These are phyloP conservation scores for Pinus tabuliformis DNA, from an alignment of 75 land plant genomes.

Conservation along the genomic window DNA sequence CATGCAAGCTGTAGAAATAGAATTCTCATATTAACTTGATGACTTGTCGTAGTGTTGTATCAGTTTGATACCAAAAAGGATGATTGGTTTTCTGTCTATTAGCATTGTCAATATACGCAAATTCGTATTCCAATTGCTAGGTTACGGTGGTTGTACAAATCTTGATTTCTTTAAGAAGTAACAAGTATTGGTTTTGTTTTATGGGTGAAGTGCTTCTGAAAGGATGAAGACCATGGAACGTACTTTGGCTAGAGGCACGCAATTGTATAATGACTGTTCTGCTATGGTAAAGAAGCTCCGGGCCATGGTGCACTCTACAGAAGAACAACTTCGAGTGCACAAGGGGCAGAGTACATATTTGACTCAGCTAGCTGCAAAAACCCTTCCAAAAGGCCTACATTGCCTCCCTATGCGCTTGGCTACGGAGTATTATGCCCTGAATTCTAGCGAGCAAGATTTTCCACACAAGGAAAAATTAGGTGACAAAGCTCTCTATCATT, in stretches of 20 bases:
- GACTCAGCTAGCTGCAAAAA: conserved; percentile 67
- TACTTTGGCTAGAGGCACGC: conserved; percentile 43
- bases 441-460: conserved; percentile 33
- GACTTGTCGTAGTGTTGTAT: neutral
- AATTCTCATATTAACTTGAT: neutral
- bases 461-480: conserved; percentile 57
- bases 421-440: conserved; percentile 40
- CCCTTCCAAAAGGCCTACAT: conserved; percentile 73
- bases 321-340: conserved; percentile 57
- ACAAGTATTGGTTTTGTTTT: neutral
- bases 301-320: conserved; percentile 60
- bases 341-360: conserved; percentile 60
- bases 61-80: neutral
- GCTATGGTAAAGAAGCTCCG: conserved; percentile 54
- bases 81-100: neutral
- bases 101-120: neutral
- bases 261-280: conserved; percentile 58
- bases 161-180: neutral
- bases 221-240: conserved; percentile 66
- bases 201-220: conserved; percentile 43
- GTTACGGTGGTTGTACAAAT: too few relatives aligned
- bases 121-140: neutral
- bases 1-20: neutral
- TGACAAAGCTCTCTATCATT: conserved; percentile 54
- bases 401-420: conserved; percentile 67